Evolutionary conservation across 2,329 filamentous ascomycete genomes (phyloP), one percentile per base, ranked within the genome.

Genomic region (Cyphellophora europaea): DNA sequence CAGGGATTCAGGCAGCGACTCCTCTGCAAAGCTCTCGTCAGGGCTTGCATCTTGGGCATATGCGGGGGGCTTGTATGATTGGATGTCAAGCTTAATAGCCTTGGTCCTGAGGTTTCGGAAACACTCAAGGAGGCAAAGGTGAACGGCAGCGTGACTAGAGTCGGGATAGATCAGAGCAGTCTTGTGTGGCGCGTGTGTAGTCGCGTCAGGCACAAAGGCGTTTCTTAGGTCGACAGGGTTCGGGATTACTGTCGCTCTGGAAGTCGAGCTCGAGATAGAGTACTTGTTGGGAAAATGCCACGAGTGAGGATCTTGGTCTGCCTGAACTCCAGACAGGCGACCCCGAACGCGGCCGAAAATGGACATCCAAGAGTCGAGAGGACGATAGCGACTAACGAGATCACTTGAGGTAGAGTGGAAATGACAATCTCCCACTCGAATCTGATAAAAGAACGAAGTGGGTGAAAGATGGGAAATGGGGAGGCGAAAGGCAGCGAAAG

Each of bases 61-160:
- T 32, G 19, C 23, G 23, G 33, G 8, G 35, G 16, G 16, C 33
- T 31, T 21, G 38, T 34, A n/a, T 38, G 25, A 18, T 18, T 23
- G 15, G 41, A 35, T 14, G n/a, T 30, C 17, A 35, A 17, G 8
- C 12, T 19, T 12, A 18, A 19, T 12, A 8, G 28, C 40, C 6
- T 17, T 35, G 3, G 28, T 13, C 19, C 31, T 41, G 14, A 46
- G 35, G 11, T 34, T 40, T 11, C 19, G 32, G 19, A 46, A 46
- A 32, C 43, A 42, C 27, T 46, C 43, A 13, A 44, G 27, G 13
- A 46, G 28, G 12, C 23, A 27, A 13, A 46, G 30, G 27, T 46
- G 41, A n/a, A 37, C 38, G 10, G 41, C 41, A 4, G 33, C 19
- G 28, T 46, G 43, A 14, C 43, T 32, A 13, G 30, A 14, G 19